These are phyloP conservation scores for Pyrus betulifolia DNA, from an alignment of 306 rosid species.

Conservation along the genomic window DNA sequence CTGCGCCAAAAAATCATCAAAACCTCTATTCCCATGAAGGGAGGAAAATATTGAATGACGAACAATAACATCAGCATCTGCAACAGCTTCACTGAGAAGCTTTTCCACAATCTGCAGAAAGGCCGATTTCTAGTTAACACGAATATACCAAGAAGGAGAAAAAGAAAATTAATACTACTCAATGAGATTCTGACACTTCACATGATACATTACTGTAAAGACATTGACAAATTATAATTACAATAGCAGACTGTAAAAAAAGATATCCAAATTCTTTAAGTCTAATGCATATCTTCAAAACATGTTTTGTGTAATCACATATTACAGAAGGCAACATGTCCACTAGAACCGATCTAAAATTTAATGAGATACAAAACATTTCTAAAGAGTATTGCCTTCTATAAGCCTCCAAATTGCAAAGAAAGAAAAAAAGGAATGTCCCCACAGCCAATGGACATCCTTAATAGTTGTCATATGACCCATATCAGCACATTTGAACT, in stretches of 20 bases:
- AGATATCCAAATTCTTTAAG: not conserved
- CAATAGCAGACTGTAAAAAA: not conserved
- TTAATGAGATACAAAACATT: not conserved
- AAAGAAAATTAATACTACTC: not conserved
- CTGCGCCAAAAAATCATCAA: constrained; percentile 94
- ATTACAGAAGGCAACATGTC: not conserved
- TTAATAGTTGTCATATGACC: not conserved
- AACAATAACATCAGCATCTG: constrained; percentile 91
- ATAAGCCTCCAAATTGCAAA: not conserved
- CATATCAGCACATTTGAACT: not conserved
- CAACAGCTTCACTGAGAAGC: constrained; percentile 96
- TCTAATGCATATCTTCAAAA: not conserved
- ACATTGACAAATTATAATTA: not conserved
- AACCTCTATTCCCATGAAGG: constrained; percentile 81
- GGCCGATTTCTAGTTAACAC: constrained; percentile 25
- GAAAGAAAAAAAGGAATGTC: not conserved
- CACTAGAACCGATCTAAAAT: not conserved
- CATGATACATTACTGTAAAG: not conserved
- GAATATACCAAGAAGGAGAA: not conserved
- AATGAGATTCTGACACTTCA: not conserved
- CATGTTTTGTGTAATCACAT: not conserved
- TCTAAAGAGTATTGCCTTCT: not conserved
- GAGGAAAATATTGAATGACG: constrained; percentile 88
- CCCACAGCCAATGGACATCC: not conserved
- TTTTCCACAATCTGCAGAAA: constrained; percentile 84